Conservation (phyloP, 2,329 filamentous ascomycete species). For the Cladophialophora carrionii region DNA sequence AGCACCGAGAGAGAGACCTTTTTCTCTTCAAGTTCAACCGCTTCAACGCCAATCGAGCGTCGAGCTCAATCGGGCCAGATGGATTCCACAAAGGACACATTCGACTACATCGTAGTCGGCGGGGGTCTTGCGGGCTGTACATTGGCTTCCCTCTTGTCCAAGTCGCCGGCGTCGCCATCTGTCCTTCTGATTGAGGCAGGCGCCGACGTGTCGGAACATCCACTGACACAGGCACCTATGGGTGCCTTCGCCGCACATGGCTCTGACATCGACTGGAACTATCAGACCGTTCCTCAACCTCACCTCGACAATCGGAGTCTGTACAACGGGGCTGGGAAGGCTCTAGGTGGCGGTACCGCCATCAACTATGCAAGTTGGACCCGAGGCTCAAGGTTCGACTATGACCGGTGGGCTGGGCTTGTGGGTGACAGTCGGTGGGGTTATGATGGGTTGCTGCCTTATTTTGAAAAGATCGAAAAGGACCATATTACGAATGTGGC, state of each 20-base stretch:
- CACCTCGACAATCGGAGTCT: conserved; percentile 17
- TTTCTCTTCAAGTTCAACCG: not conserved
- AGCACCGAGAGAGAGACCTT: not conserved
- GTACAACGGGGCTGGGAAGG: conserved; percentile 40
- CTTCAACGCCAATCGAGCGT: not conserved
- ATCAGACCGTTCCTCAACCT: conserved; percentile 39
- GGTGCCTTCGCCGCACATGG: conserved; percentile 11
- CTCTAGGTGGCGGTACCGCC: conserved; percentile 48
- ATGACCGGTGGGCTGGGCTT: conserved; percentile 52
- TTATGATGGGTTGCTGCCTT: conserved; percentile 53
- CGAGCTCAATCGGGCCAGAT: not conserved
- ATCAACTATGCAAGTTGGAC: conserved; percentile 50
- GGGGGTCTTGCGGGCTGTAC: conserved; percentile 60
- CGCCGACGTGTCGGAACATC: conserved; percentile 7
- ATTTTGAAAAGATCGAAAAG: conserved; percentile 50
- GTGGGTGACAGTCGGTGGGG: conserved; percentile 52
- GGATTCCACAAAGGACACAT: conserved; percentile 1
- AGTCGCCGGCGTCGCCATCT: conserved; percentile 7
- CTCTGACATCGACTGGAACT: conserved; percentile 39
- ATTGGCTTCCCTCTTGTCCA: conserved; percentile 46
- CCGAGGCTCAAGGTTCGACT: conserved; percentile 52
- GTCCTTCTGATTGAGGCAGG: conserved; percentile 20
- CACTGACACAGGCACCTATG: conserved; percentile 14
- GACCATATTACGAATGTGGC: conserved; percentile 41
- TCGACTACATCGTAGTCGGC: conserved; percentile 51